phyloP scores from a whole-genome alignment of 306 rosid species.

The Prunus mume region DNA sequence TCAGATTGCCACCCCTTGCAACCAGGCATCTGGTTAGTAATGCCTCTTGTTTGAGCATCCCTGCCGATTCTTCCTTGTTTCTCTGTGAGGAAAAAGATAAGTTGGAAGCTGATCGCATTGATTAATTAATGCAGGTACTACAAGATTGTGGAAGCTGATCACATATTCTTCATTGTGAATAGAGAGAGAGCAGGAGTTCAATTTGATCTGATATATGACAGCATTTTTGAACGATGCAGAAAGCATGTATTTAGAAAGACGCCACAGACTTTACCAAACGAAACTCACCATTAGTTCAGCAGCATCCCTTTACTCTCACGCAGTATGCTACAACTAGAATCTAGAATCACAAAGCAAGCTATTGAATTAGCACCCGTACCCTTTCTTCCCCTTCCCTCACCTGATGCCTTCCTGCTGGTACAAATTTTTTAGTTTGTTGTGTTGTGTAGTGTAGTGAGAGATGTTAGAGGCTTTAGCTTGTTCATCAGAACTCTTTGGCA shows the following conservation, averaged over 20 bases:
- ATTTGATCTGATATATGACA: constrained; percentile 81
- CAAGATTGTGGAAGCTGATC: constrained; percentile 91
- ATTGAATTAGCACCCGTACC: constrained; percentile 18
- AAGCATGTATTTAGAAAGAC: constrained; percentile 77
- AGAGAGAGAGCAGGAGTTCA: constrained; percentile 96
- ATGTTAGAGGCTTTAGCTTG: constrained; percentile 27
- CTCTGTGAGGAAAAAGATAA: not conserved
- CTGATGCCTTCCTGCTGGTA: constrained; percentile 1
- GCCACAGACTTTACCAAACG: constrained; percentile 69
- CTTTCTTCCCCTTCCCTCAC: constrained; percentile 11
- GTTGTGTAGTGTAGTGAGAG: constrained; percentile 31
- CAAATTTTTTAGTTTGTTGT: constrained; percentile 16
- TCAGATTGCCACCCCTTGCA: constrained; percentile 76
- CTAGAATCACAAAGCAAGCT: constrained; percentile 7
- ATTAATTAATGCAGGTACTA: constrained; percentile 66
- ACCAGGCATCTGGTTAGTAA: constrained; percentile 74
- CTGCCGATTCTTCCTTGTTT: not conserved
- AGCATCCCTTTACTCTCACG: constrained; percentile 3
- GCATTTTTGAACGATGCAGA: constrained; percentile 93
- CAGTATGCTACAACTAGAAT: constrained; percentile 3
- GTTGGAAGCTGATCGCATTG: not conserved
- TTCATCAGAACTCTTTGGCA: constrained; percentile 13
- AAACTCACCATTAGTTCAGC: constrained; percentile 45
- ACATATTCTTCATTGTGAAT: constrained; percentile 70
- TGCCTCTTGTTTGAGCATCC: not conserved